These are phyloP conservation scores for Candida mattraensis DNA, from an alignment of 805 yeast species.

Conservation along the genomic window DNA sequence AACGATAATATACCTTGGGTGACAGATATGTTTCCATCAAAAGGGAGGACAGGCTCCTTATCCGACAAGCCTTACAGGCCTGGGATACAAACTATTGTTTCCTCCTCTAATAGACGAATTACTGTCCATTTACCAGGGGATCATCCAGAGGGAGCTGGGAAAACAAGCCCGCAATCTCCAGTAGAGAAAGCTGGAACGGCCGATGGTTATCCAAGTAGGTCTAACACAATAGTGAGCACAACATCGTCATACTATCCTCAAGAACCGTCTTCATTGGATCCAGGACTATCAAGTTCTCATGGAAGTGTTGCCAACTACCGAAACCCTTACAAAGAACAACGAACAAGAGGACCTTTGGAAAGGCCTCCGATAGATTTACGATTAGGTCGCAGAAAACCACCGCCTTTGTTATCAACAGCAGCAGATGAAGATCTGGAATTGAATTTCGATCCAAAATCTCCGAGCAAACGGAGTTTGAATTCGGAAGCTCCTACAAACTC, in stretches of 20 bases:
- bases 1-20: too few species aligned
- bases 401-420: too few species aligned
- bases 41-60: too few species aligned
- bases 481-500: neutral
- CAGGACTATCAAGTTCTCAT: neutral
- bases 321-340: slow-evolving; percentile 2
- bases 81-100: slow-evolving; percentile 4
- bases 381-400: slow-evolving; percentile 22
- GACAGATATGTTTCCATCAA: too few species aligned
- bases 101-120: slow-evolving; percentile 11
- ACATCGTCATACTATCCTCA: slow-evolving; percentile 17
- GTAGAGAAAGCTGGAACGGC: too few species aligned
- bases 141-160: too few species aligned
- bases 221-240: slow-evolving; percentile 10
- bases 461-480: too few species aligned
- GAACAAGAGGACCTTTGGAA: slow-evolving; percentile 11
- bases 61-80: too few species aligned
- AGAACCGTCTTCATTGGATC: neutral
- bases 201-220: slow-evolving; percentile 1
- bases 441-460: neutral
- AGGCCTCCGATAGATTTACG: slow-evolving; percentile 17
- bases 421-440: neutral
- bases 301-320: slow-evolving; percentile 10
- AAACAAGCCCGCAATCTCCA: too few species aligned
- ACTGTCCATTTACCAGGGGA: slow-evolving; percentile 7